A percentile compares a stretch with the other conserved stretches of the same genome.
phyloP scores from a whole-genome alignment of 345 rosid genomes.

The Heritiera fomes region DNA sequence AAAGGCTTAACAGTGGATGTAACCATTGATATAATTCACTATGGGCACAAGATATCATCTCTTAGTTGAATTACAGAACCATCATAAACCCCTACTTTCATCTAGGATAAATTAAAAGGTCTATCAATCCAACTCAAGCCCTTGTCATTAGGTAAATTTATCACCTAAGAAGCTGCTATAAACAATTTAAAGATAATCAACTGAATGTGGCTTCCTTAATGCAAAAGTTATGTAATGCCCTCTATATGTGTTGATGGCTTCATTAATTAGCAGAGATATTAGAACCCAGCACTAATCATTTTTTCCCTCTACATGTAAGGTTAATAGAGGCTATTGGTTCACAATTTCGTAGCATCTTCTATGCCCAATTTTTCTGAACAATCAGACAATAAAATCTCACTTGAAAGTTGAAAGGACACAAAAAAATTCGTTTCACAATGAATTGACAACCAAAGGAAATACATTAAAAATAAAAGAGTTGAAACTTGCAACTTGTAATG shows the following conservation, averaged over 20 bases:
- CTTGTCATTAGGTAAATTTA: not conserved
- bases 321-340: not conserved
- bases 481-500: not conserved
- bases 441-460: not conserved
- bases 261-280: not conserved
- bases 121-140: not conserved
- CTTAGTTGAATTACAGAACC: not conserved
- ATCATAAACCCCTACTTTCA: not conserved
- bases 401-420: not conserved
- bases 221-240: not conserved
- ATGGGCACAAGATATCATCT: not conserved
- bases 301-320: not conserved
- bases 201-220: not conserved
- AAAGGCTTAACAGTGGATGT: not conserved
- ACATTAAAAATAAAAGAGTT: not conserved
- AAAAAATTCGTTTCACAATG: not conserved
- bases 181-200: not conserved
- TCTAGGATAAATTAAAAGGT: not conserved
- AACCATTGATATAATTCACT: not conserved
- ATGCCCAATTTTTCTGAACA: not conserved
- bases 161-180: not conserved
- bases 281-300: not conserved
- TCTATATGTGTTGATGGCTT: not conserved
- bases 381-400: not conserved
- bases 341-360: not conserved